Evolutionary conservation across 805 yeast genomes (phyloP).

Genomic region (Saccharomycopsis oosterbeekiorum): DNA sequence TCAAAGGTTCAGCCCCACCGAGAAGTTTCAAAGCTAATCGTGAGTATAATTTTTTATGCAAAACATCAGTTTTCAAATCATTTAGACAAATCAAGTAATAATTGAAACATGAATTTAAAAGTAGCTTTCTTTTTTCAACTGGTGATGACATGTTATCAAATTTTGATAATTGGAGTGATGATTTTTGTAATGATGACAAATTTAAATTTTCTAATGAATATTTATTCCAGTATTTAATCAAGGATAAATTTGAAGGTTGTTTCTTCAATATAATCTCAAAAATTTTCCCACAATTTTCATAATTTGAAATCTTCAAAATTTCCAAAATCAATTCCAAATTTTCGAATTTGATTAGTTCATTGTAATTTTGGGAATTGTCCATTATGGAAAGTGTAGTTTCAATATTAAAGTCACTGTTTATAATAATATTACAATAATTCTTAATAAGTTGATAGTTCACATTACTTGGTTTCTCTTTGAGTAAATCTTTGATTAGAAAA

Average conservation of each 20-base stretch:
- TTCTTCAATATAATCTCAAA: conserved; percentile 31
- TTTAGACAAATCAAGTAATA: conserved; percentile 32
- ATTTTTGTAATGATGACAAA: conserved; percentile 13
- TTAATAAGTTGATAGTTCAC: conserved; percentile 29
- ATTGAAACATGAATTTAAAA: conserved; percentile 35
- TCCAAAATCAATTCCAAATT: conserved; percentile 25
- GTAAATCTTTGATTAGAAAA: conserved; percentile 24
- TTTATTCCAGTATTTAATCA: conserved; percentile 12
- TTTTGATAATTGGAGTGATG: conserved; percentile 16
- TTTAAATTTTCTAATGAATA: conserved; percentile 6
- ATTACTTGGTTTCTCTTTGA: conserved; percentile 29
- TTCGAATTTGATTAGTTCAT: conserved; percentile 6
- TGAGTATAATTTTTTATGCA: conserved; percentile 46
- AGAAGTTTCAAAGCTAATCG: conserved; percentile 51
- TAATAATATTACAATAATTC: conserved; percentile 24
- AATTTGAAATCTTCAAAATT: conserved; percentile 23
- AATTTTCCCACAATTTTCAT: conserved; percentile 25
- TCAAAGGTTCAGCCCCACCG: conserved; percentile 40
- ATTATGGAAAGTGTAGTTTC: conserved; percentile 1
- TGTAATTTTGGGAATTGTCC: conserved; percentile 5
- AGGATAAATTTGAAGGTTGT: conserved; percentile 24
- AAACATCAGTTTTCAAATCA: conserved; percentile 26
- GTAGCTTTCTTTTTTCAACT: not conserved
- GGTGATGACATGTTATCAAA: not conserved
- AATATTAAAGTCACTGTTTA: conserved; percentile 5